A percentile compares a stretch with the other conserved stretches of the same genome.
Evolutionary conservation across 805 yeast genomes (phyloP).

Genomic region (Isabelozyma gotoi): DNA sequence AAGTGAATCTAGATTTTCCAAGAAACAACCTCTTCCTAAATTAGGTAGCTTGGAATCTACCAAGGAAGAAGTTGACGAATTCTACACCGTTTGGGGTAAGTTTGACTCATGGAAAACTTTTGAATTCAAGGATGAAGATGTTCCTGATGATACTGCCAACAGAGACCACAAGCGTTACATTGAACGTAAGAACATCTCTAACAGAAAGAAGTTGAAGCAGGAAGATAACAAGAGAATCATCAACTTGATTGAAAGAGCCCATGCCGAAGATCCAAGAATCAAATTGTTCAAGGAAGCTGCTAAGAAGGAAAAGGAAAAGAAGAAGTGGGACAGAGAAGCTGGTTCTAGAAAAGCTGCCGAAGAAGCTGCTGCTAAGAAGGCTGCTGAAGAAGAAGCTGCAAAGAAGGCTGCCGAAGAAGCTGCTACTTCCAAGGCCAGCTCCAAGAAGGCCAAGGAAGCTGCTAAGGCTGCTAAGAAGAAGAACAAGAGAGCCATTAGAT

Average conservation of each 20-base stretch:
- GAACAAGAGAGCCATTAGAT: slow-evolving; percentile 86
- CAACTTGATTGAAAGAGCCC: slow-evolving; percentile 84
- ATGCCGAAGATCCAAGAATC: slow-evolving; percentile 92
- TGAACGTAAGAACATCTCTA: slow-evolving; percentile 95
- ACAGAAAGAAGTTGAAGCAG: slow-evolving; percentile 95
- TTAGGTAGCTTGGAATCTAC: slow-evolving; percentile 69
- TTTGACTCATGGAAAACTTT: slow-evolving; percentile 98
- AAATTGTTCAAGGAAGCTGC: slow-evolving; percentile 90
- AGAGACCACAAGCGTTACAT: slow-evolving; percentile 99
- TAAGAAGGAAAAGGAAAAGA: slow-evolving; percentile 89
- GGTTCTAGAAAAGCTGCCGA: slow-evolving; percentile 97
- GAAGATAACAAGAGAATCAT: slow-evolving; percentile 91
- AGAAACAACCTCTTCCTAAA: slow-evolving; percentile 81
- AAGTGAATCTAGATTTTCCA: slow-evolving; percentile 89
- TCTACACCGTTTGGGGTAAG: slow-evolving; percentile 90
- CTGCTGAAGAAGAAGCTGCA: slow-evolving; percentile 81
- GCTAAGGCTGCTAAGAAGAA: slow-evolving; percentile 98
- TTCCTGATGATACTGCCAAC: slow-evolving; percentile 98
- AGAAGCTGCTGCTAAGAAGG: slow-evolving; percentile 80
- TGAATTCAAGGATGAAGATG: slow-evolving; percentile 98
- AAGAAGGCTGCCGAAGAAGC: slow-evolving; percentile 75
- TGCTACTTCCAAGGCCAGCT: slow-evolving; percentile 56
- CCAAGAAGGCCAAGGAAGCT: slow-evolving; percentile 86
- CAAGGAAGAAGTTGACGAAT: slow-evolving; percentile 82
- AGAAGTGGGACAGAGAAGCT: slow-evolving; percentile 98